Evolutionary conservation across 441 rosid genomes (phyloP).

Genomic region (Corymbia calophylla): DNA sequence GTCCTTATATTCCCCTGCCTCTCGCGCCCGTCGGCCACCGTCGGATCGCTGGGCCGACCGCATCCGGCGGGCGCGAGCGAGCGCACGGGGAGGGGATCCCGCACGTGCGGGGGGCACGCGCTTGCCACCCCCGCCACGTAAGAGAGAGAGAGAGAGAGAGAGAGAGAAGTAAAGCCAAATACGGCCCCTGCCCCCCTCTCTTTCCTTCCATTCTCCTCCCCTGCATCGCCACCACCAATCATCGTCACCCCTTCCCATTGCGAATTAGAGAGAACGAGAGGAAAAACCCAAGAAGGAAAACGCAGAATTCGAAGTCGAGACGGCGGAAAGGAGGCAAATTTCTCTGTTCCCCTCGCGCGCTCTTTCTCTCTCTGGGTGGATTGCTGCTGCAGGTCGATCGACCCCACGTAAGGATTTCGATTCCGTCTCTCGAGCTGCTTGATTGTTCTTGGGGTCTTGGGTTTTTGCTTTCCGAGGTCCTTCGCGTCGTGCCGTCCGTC

Average conservation of each 20-base stretch:
- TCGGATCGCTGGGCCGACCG: neutral
- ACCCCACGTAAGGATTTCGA: neutral
- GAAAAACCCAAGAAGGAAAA: neutral
- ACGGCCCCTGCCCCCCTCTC: neutral
- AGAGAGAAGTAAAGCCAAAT: neutral
- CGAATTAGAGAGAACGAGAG: too few species aligned
- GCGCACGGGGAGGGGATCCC: neutral
- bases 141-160: neutral
- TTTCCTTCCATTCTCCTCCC: neutral
- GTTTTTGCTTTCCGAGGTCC: too few species aligned
- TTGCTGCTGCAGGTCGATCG: neutral
- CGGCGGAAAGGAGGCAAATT: neutral
- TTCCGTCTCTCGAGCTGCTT: neutral
- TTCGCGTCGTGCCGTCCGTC: too few species aligned
- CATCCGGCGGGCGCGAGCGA: neutral
- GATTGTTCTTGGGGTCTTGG: neutral
- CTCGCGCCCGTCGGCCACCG: neutral
- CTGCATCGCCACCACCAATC: neutral
- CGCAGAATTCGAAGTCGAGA: neutral
- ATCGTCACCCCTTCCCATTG: neutral
- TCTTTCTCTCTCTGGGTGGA: neutral
- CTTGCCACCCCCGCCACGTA: neutral
- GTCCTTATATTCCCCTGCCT: neutral
- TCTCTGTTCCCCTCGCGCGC: neutral
- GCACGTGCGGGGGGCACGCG: neutral